These are phyloP conservation scores for Aspergillus novoparasiticus DNA, from an alignment of 2,329 filamentous ascomycete species.

Conservation along the genomic window DNA sequence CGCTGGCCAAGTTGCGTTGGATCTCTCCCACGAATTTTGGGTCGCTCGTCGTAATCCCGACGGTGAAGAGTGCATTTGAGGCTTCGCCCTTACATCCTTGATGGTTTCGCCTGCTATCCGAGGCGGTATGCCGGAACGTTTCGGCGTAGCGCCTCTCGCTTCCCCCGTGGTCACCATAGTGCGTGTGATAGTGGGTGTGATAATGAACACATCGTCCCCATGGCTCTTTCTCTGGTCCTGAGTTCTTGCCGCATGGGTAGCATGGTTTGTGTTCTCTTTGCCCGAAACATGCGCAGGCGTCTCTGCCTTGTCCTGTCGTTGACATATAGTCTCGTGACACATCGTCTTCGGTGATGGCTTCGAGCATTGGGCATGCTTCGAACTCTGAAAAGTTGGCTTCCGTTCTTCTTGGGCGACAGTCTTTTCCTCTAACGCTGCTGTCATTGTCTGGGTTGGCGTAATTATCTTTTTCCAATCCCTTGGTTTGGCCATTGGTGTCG, in stretches of 20 bases:
- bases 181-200: slow-evolving; percentile 46
- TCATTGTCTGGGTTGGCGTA: slow-evolving; percentile 8
- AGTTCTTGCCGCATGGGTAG: slow-evolving; percentile 14
- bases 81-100: slow-evolving; percentile 30
- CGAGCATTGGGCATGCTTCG: slow-evolving; percentile 38
- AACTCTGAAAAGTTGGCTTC: slow-evolving; percentile 36
- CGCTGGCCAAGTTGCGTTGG: slow-evolving; percentile 23
- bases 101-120: slow-evolving; percentile 30
- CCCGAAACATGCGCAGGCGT: slow-evolving; percentile 20
- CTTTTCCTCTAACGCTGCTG: slow-evolving; percentile 22
- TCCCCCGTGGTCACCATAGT: slow-evolving; percentile 39
- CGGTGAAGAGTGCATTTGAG: slow-evolving; percentile 28
- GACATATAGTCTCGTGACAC: slow-evolving; percentile 26
- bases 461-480: slow-evolving; percentile 21
- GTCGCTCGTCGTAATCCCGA: slow-evolving; percentile 30
- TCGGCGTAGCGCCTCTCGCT: slow-evolving; percentile 21
- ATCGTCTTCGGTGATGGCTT: slow-evolving; percentile 31
- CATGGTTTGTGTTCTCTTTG: slow-evolving; percentile 28
- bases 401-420: slow-evolving; percentile 29
- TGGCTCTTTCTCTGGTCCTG: slow-evolving; percentile 17
- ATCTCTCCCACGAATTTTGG: slow-evolving; percentile 26
- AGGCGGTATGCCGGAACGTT: slow-evolving; percentile 15
- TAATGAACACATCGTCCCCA: slow-evolving; percentile 40
- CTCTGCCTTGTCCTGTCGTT: slow-evolving; percentile 19
- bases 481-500: slow-evolving; percentile 25